Base-by-base conservation (phyloP, 108 stramenopile genomes). In the Parietichytrium sp. region DNA sequence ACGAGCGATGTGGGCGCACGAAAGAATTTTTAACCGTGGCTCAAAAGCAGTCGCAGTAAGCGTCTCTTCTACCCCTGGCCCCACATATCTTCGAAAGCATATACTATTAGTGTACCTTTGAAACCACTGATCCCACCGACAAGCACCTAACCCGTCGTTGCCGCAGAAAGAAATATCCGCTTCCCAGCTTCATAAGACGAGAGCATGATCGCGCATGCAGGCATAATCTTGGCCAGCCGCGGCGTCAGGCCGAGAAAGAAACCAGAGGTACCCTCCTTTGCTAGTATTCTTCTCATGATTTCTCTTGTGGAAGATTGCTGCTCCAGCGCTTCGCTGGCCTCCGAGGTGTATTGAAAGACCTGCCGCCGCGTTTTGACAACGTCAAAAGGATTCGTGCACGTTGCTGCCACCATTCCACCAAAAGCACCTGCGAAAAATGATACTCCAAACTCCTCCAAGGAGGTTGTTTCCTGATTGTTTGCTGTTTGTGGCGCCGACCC, bases 171-270 rank as follows among this genome's bases (percentile, higher is more conserved):
- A 61, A 89, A 88, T n/a, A 87, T 27, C 0, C 83, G 85, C 86
- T 98, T 96, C 33, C 93, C 93, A 33, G 90, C 81, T 82, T 96
- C 96, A 79, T 96, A 96, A 51, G 89, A 90, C 23, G 93, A 84
- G 49, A 98, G 91, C 96, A 98, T 98, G 54, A 96, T 93, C n/a
- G 93, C 96, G 89, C 94, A 96, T 2, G 93, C 93, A 7, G 97
- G 97, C 26, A 93, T 95, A 3, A 97, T 93, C 80, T 96, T 96
- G 13, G 92, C 84, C 83, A 94, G 88, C 27, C 97, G 77, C 12
- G 96, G 84, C 31, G 72, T 54, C 54, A 95, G 94, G 23, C 97
- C 89, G 7, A 80, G 49, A 20, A 87, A 85, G 29, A 88, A 51
- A 15, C 81, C 84, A 12, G 49, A 45, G 2, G 47, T 8, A 0